These are phyloP conservation scores for Erythrophleum ivorense DNA, from an alignment of 331 rosid species.

Conservation along the genomic window DNA sequence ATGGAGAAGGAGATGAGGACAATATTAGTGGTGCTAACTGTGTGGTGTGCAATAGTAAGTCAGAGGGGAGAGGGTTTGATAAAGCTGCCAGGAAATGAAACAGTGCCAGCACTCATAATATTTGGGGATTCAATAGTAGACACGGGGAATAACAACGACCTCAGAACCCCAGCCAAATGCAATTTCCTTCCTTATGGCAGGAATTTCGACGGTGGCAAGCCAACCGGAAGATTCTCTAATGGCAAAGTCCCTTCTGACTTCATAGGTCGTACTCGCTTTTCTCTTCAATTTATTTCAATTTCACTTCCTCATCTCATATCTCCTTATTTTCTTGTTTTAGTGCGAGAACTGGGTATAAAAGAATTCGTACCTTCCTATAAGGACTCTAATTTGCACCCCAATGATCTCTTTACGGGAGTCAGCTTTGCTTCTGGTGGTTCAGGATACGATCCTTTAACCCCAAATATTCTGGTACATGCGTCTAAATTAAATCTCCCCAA, in stretches of 20 bases:
- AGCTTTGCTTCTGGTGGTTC: slow-evolving; percentile 48
- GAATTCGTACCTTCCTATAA: slow-evolving; percentile 42
- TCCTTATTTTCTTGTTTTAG: not conserved
- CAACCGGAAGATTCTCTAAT: slow-evolving; percentile 55
- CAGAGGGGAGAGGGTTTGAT: not conserved
- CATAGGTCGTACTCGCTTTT: slow-evolving; percentile 22
- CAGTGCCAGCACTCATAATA: slow-evolving; percentile 41
- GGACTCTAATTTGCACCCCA: slow-evolving; percentile 38
- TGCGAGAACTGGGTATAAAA: slow-evolving; percentile 44
- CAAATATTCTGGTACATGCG: not conserved
- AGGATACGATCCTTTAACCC: slow-evolving; percentile 53
- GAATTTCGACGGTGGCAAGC: slow-evolving; percentile 42
- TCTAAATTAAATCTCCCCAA: not conserved
- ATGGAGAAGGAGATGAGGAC: not conserved
- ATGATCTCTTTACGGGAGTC: slow-evolving; percentile 43
- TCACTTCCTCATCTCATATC: not conserved
- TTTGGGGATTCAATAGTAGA: slow-evolving; percentile 63
- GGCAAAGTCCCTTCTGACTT: slow-evolving; percentile 59
- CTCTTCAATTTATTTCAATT: not conserved
- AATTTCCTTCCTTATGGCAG: slow-evolving; percentile 55
- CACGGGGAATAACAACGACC: slow-evolving; percentile 55
- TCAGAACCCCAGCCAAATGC: slow-evolving; percentile 32
- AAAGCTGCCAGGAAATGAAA: slow-evolving; percentile 35
- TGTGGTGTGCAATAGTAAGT: not conserved
- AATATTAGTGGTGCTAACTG: not conserved